Evolutionary conservation across 176 grass and related monocot genomes (phyloP).

Genomic region (Cenchrus americanus): DNA sequence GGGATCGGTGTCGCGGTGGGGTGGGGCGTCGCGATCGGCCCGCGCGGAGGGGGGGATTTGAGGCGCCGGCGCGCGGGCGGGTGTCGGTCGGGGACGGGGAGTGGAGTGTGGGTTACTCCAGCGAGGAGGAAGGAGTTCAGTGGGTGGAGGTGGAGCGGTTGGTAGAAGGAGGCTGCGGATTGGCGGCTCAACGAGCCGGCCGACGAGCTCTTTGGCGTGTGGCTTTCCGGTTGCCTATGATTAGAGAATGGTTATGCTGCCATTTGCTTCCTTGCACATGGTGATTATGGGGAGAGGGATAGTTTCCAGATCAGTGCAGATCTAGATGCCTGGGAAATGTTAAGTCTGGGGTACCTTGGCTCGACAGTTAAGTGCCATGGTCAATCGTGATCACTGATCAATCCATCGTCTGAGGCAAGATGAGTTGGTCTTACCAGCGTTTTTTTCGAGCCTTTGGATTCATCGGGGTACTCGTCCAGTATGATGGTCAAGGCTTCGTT

Average conservation of each 20-base stretch:
- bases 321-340: background rate
- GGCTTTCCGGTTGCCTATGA: background rate
- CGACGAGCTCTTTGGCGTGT: background rate
- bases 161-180: background rate
- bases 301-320: background rate
- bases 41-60: conserved; percentile 4
- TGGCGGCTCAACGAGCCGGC: too few species aligned
- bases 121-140: background rate
- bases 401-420: background rate
- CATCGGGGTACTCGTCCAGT: too few species aligned
- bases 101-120: conserved; percentile 57
- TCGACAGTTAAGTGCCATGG: too few species aligned
- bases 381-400: background rate
- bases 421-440: too few species aligned
- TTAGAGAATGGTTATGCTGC: background rate
- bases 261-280: conserved; percentile 8
- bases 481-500: too few species aligned
- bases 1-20: conserved; percentile 58
- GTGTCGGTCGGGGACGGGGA: conserved; percentile 48
- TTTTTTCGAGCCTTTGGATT: too few species aligned
- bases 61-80: conserved; percentile 27
- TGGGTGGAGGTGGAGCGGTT: conserved; percentile 41
- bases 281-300: background rate
- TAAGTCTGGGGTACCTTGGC: background rate
- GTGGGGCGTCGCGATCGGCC: conserved; percentile 58